phyloP scores from a whole-genome alignment of 768 basidiomycete genomes.

The Termitomyces sp. region DNA sequence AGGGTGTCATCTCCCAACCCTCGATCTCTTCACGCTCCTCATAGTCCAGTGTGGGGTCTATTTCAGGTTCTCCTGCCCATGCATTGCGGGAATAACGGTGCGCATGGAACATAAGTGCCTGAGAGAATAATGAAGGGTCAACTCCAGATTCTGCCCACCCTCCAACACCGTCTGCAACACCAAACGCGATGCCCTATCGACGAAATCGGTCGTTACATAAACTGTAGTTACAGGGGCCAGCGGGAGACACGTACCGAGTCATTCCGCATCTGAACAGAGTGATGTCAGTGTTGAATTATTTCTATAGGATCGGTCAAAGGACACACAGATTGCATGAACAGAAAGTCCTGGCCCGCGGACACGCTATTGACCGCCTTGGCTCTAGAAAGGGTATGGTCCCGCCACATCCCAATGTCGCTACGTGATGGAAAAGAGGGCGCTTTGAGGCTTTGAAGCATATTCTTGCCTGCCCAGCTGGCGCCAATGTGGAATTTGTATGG shows the following conservation, averaged over 20 bases:
- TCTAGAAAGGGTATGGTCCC: constrained; percentile 56
- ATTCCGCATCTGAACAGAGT: constrained; percentile 60
- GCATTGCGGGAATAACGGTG: constrained; percentile 67
- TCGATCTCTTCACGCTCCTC: constrained; percentile 62
- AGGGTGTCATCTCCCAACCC: constrained; percentile 75
- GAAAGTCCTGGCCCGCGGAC: constrained; percentile 48
- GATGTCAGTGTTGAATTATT: constrained; percentile 2
- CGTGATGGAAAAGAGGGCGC: constrained; percentile 53
- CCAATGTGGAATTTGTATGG: constrained; percentile 76
- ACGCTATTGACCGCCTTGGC: constrained; percentile 35
- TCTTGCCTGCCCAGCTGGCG: constrained; percentile 74
- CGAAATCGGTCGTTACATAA: background rate
- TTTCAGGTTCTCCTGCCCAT: constrained; percentile 84
- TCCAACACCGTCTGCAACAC: constrained; percentile 91
- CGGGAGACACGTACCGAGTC: constrained; percentile 61
- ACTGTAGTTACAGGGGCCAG: constrained; percentile 12
- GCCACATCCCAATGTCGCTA: constrained; percentile 63
- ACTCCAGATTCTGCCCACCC: constrained; percentile 85
- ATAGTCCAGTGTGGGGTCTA: constrained; percentile 74
- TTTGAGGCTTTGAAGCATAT: constrained; percentile 32
- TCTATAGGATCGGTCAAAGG: background rate
- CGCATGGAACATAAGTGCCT: constrained; percentile 87
- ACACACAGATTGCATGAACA: constrained; percentile 66
- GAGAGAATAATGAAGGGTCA: constrained; percentile 88
- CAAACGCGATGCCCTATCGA: constrained; percentile 69